These are phyloP conservation scores for Cadophora sp. DNA, from an alignment of 2,329 filamentous ascomycete genomes.

Conservation along the genomic window DNA sequence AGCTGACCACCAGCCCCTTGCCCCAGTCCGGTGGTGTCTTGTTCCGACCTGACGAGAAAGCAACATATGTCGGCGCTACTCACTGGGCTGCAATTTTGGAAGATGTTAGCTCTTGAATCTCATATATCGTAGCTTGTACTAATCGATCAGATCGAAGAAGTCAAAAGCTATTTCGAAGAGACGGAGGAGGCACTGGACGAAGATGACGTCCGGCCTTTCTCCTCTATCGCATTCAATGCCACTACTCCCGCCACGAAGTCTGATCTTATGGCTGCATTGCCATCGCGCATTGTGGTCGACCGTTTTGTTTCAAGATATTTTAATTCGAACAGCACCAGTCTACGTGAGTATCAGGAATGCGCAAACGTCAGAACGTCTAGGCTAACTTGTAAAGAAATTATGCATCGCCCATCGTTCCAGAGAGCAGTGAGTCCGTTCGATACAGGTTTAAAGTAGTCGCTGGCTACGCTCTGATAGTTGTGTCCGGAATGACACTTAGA, in stretches of 20 bases:
- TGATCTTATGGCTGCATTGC: slow-evolving; percentile 56
- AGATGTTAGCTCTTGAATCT: slow-evolving; percentile 51
- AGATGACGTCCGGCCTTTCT: slow-evolving; percentile 46
- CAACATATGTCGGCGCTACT: slow-evolving; percentile 63
- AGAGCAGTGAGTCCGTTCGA: slow-evolving; percentile 47
- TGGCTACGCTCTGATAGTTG: neutral
- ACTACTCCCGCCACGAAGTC: slow-evolving; percentile 49
- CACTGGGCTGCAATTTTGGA: slow-evolving; percentile 67
- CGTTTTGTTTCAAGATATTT: slow-evolving; percentile 61
- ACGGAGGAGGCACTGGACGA: slow-evolving; percentile 44
- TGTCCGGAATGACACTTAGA: neutral
- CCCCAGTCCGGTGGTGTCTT: slow-evolving; percentile 50
- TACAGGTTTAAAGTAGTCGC: neutral
- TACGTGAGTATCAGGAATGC: slow-evolving; percentile 48
- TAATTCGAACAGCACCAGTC: slow-evolving; percentile 57
- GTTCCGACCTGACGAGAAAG: slow-evolving; percentile 48
- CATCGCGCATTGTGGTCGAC: slow-evolving; percentile 54
- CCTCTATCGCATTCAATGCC: slow-evolving; percentile 47
- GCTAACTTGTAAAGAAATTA: slow-evolving; percentile 49
- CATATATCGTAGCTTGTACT: neutral
- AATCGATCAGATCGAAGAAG: slow-evolving; percentile 59
- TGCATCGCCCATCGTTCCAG: slow-evolving; percentile 60
- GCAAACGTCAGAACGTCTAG: neutral
- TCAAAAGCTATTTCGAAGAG: slow-evolving; percentile 64
- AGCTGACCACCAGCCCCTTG: neutral